A percentile compares a stretch with the other conserved stretches of the same genome.
Evolutionary conservation across 2,329 filamentous ascomycete genomes (phyloP).

Genomic region (Botryotinia globosa): DNA sequence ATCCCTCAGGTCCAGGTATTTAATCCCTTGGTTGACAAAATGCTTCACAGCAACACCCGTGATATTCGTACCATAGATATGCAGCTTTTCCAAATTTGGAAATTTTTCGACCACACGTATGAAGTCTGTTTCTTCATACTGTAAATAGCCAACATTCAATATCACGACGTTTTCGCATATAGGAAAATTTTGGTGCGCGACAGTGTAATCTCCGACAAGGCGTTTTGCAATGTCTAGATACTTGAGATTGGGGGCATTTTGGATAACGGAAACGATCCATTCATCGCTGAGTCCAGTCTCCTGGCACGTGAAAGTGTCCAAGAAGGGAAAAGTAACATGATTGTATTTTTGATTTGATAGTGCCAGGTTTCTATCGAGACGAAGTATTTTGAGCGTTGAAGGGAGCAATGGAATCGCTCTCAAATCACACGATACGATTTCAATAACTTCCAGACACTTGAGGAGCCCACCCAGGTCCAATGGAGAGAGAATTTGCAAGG

Average conservation of each 20-base stretch:
- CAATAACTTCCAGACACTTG: constrained; percentile 22
- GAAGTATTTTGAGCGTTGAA: constrained; percentile 32
- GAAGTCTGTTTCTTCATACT: constrained; percentile 24
- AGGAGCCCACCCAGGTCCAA: not conserved
- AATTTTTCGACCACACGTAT: constrained; percentile 30
- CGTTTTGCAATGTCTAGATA: constrained; percentile 30
- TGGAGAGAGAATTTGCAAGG: not conserved
- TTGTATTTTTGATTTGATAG: not conserved
- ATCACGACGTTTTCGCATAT: constrained; percentile 30
- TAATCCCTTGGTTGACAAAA: constrained; percentile 35
- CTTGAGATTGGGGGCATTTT: constrained; percentile 30
- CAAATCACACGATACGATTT: constrained; percentile 28
- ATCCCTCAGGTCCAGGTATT: constrained; percentile 31
- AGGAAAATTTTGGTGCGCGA: constrained; percentile 25
- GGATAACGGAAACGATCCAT: constrained; percentile 24
- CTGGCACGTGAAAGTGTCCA: constrained; percentile 33
- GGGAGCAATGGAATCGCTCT: constrained; percentile 30
- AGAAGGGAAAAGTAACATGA: constrained; percentile 26
- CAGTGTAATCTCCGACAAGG: constrained; percentile 16
- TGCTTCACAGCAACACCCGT: constrained; percentile 39
- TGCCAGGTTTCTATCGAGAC: constrained; percentile 24
- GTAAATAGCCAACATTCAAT: constrained; percentile 26
- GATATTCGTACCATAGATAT: constrained; percentile 33
- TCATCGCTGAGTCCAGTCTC: constrained; percentile 27
- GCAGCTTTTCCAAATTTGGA: constrained; percentile 33